Evolutionary conservation across 441 rosid species (phyloP).

Genomic region (Populus trichocarpa): DNA sequence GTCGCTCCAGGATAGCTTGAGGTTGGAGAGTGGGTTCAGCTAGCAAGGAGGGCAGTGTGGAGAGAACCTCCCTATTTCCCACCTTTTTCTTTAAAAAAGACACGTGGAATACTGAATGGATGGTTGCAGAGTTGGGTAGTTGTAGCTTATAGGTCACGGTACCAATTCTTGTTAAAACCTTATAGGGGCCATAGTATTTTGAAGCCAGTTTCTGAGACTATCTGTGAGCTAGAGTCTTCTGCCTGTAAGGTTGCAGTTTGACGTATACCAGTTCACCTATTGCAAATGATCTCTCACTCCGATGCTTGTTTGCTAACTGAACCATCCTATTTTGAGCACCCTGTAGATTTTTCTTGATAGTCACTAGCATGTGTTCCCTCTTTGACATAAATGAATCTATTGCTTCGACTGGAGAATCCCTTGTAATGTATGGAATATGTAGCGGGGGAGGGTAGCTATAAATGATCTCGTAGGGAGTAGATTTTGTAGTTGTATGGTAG

Average conservation of each 20-base stretch:
- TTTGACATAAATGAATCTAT: background rate
- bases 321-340: background rate
- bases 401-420: background rate
- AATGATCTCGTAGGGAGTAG: background rate
- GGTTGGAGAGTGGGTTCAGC: no score
- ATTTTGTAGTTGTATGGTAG: background rate
- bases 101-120: no score
- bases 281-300: background rate
- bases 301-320: background rate
- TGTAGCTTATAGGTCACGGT: no score
- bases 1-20: no score
- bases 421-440: background rate
- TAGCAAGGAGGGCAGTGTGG: fast-evolving
- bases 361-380: background rate
- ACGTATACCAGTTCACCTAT: background rate
- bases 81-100: no score
- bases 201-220: background rate
- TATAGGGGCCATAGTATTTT: no score
- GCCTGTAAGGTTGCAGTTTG: background rate
- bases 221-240: background rate
- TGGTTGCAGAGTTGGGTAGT: no score
- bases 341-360: background rate
- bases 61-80: no score
- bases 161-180: no score
- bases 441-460: background rate